Conservation (phyloP, 2,329 filamentous ascomycete species). For the Paraphaeosphaeria sporulosa region DNA sequence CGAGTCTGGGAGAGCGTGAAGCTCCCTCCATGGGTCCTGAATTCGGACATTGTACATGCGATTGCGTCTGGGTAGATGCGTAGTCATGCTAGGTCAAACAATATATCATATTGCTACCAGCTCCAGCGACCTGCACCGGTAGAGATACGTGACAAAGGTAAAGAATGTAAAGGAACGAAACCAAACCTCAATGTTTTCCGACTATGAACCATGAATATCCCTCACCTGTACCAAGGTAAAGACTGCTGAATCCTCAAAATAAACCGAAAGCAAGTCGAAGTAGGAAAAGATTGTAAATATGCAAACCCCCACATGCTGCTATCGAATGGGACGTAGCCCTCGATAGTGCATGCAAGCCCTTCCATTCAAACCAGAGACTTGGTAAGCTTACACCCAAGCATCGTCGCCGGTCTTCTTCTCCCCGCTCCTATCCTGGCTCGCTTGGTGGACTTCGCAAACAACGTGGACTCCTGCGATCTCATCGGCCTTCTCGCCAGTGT, state of each 20-base stretch:
- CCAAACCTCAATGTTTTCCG: background rate
- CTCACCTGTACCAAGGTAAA: background rate
- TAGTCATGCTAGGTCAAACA: background rate
- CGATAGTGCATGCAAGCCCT: background rate
- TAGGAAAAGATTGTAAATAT: background rate
- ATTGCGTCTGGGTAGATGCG: too few relatives aligned
- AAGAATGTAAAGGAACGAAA: background rate
- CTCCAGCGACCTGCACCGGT: background rate
- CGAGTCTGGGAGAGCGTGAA: background rate
- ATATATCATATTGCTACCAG: background rate
- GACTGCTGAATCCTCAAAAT: background rate
- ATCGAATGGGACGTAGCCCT: background rate
- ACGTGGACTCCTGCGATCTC: constrained; percentile 31
- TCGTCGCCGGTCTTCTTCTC: constrained; percentile 17
- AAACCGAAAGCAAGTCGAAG: background rate
- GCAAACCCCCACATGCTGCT: background rate
- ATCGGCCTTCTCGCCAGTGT: constrained; percentile 12
- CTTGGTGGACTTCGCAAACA: constrained; percentile 34
- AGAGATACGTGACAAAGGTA: background rate
- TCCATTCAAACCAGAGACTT: background rate
- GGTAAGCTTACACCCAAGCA: constrained; percentile 13
- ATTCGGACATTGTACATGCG: too few relatives aligned
- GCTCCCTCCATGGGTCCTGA: too few relatives aligned
- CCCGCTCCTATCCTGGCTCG: constrained; percentile 16
- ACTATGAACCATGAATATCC: background rate